Conservation (phyloP, 306 rosid species). For the Dalbergia cultrata region DNA sequence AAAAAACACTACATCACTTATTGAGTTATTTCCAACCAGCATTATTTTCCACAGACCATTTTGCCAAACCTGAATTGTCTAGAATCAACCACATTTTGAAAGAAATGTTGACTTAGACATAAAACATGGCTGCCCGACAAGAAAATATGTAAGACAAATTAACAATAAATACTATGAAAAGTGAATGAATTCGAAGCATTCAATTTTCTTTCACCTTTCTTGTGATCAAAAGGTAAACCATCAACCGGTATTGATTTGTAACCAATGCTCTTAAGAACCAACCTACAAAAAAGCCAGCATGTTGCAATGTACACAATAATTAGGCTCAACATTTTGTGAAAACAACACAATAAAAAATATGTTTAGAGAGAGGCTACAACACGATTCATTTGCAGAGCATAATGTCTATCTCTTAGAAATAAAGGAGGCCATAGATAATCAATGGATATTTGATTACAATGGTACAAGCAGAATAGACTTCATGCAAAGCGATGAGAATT, state of each 20-base stretch:
- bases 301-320: slow-evolving; percentile 22
- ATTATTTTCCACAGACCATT: not conserved
- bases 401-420: slow-evolving; percentile 13
- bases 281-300: slow-evolving; percentile 61
- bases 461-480: slow-evolving; percentile 26
- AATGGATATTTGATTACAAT: slow-evolving; percentile 29
- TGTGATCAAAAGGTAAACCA: slow-evolving; percentile 85
- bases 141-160: slow-evolving; percentile 22
- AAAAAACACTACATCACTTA: not conserved
- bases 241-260: slow-evolving; percentile 87
- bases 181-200: slow-evolving; percentile 19
- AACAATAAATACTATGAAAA: slow-evolving; percentile 14
- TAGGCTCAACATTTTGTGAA: slow-evolving; percentile 22
- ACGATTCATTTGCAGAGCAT: slow-evolving; percentile 36
- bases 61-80: not conserved
- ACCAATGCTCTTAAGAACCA: slow-evolving; percentile 94
- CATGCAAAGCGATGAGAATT: slow-evolving; percentile 31
- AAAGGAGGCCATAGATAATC: slow-evolving; percentile 21
- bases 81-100: slow-evolving; percentile 28
- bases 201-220: slow-evolving; percentile 64
- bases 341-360: slow-evolving; percentile 17
- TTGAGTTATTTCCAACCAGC: slow-evolving; percentile 3
- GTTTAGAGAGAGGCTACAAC: slow-evolving; percentile 10
- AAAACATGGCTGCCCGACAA: slow-evolving; percentile 6
- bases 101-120: slow-evolving; percentile 16